Percentiles rank a stretch among this genome's conserved stretches.
Evolutionary conservation across 1,284 basidiomycete species (phyloP).

Genomic region (Moniliella sp.): DNA sequence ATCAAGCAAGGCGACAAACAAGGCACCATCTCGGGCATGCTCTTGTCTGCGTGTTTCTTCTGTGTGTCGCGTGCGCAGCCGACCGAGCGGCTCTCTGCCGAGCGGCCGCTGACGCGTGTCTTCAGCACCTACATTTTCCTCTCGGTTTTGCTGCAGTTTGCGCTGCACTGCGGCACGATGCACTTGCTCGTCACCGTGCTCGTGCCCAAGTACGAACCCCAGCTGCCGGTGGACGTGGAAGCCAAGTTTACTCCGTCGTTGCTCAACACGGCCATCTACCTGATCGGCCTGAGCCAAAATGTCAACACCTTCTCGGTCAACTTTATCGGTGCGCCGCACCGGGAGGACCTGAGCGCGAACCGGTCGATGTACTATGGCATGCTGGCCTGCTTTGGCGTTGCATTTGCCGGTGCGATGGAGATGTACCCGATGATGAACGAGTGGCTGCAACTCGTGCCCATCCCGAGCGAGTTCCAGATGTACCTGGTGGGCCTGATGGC

Average conservation of each 20-base stretch:
- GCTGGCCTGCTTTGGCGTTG: constrained; percentile 16
- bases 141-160: constrained; percentile 26
- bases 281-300: constrained; percentile 23
- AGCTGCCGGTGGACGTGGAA: constrained; percentile 21
- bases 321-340: constrained; percentile 29
- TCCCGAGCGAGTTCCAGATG: constrained; percentile 46
- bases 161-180: constrained; percentile 26
- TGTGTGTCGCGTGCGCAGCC: constrained; percentile 27
- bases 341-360: constrained; percentile 24
- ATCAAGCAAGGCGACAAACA: constrained; percentile 33
- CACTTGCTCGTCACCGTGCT: constrained; percentile 9
- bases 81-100: constrained; percentile 19
- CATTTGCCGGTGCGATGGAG: constrained; percentile 38
- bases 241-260: constrained; percentile 27
- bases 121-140: constrained; percentile 25
- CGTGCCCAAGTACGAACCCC: constrained; percentile 12
- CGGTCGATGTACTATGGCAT: constrained; percentile 26
- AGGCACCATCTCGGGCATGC: constrained; percentile 24
- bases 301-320: constrained; percentile 29
- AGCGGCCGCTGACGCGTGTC: constrained; percentile 26
- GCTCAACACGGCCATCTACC: constrained; percentile 29
- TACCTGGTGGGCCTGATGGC: constrained; percentile 26
- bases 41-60: constrained; percentile 26
- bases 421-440: constrained; percentile 81
- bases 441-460: constrained; percentile 90